A percentile compares a stretch with the other conserved stretches of the same genome.
Evolutionary conservation across 768 basidiomycete species (phyloP).

Genomic region (Mycena indigotica): DNA sequence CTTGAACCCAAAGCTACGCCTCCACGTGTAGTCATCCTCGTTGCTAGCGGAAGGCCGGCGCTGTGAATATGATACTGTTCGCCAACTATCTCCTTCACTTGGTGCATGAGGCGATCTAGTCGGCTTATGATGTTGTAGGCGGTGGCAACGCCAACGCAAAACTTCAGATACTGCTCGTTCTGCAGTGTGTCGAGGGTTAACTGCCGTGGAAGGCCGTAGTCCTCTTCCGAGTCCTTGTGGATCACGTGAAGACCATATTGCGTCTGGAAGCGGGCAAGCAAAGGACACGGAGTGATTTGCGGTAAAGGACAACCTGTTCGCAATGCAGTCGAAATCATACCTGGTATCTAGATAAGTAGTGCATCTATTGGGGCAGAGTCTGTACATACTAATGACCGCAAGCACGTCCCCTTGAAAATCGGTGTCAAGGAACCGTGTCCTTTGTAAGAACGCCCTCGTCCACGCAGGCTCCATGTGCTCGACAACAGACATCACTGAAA

Average conservation of each 20-base stretch:
- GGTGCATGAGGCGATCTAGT: conserved; percentile 77
- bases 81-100: conserved; percentile 83
- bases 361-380: neutral
- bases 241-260: conserved; percentile 66
- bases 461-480: conserved; percentile 75
- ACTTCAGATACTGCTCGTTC: conserved; percentile 79
- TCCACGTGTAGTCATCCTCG: conserved; percentile 14
- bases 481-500: conserved; percentile 61
- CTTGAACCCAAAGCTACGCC: conserved; percentile 36
- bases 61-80: conserved; percentile 87
- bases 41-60: conserved; percentile 40
- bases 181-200: conserved; percentile 74
- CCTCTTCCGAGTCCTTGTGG: conserved; percentile 70
- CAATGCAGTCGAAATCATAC: conserved; percentile 75
- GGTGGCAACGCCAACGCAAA: conserved; percentile 74
- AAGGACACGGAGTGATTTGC: conserved; percentile 82
- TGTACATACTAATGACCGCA: conserved; percentile 71
- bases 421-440: conserved; percentile 75
- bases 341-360: conserved; percentile 35
- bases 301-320: conserved; percentile 76
- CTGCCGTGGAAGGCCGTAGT: conserved; percentile 70
- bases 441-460: conserved; percentile 72
- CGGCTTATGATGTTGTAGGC: conserved; percentile 69
- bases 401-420: conserved; percentile 85
- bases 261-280: conserved; percentile 48